Evolutionary conservation across 768 basidiomycete species (phyloP).

Genomic region (Rhizopogon roseolus): DNA sequence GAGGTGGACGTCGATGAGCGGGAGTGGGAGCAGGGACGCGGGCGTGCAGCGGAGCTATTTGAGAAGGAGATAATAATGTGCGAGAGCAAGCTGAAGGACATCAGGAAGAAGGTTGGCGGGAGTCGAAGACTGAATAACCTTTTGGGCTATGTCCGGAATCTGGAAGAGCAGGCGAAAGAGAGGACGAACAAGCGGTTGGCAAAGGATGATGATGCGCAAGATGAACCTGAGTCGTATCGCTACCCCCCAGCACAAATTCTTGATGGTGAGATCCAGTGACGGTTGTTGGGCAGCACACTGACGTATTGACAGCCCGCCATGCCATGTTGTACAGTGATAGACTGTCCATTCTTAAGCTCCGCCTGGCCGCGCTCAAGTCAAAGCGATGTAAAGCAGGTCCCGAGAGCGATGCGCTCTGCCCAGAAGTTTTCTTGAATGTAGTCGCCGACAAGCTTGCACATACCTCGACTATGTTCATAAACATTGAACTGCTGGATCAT

Average conservation of each 20-base stretch:
- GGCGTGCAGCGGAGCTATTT: constrained; percentile 70
- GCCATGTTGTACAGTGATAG: constrained; percentile 87
- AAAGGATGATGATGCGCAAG: constrained; percentile 29
- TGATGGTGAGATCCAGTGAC: constrained; percentile 62
- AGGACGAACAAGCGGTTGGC: constrained; percentile 49
- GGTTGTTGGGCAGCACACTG: constrained; percentile 7
- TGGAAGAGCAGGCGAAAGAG: constrained; percentile 77
- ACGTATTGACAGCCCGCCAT: constrained; percentile 65
- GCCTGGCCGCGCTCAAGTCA: constrained; percentile 81
- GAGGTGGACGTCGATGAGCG: constrained; percentile 91
- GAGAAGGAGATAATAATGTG: constrained; percentile 83
- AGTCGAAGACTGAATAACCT: constrained; percentile 70
- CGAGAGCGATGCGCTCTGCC: constrained; percentile 85
- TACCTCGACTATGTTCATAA: constrained; percentile 97
- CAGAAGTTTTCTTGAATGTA: constrained; percentile 94
- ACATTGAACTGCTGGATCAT: constrained; percentile 95
- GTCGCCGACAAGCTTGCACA: constrained; percentile 96
- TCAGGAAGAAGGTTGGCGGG: constrained; percentile 86
- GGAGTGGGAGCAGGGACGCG: constrained; percentile 89
- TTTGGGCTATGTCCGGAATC: constrained; percentile 71
- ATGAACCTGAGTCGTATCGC: constrained; percentile 72
- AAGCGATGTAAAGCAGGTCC: constrained; percentile 87
- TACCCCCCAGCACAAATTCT: constrained; percentile 89
- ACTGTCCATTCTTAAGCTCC: constrained; percentile 76
- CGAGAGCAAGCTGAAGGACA: constrained; percentile 81